Percentiles rank a stretch among this genome's conserved stretches.
Conservation (phyloP, 768 basidiomycete species). For the Lactifluus volemus region DNA sequence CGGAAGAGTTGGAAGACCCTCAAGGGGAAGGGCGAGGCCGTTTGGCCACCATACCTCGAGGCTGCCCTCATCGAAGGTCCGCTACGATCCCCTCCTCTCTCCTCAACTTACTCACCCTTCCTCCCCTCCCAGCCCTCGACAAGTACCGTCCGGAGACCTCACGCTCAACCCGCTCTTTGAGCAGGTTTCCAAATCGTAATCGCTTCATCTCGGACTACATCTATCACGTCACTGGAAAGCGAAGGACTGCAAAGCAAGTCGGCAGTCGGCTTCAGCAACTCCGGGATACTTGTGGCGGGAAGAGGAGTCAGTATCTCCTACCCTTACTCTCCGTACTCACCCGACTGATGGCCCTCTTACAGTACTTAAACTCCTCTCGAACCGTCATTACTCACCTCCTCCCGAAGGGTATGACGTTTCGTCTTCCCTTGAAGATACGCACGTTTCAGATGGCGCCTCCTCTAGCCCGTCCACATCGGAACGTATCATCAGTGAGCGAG, state of each 20-base stretch:
- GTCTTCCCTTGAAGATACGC: slow-evolving; percentile 13
- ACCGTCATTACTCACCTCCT: slow-evolving; percentile 14
- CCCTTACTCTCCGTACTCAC: slow-evolving; percentile 6
- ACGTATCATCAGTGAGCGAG: slow-evolving; percentile 12
- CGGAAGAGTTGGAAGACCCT: slow-evolving; percentile 73
- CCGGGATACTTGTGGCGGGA: slow-evolving; percentile 64
- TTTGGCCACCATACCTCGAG: slow-evolving; percentile 76
- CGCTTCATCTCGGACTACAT: slow-evolving; percentile 77
- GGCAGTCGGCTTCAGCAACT: slow-evolving; percentile 75
- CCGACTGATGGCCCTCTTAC: neutral
- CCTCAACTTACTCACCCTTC: neutral
- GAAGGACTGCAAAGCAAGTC: slow-evolving; percentile 69
- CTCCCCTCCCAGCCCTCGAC: slow-evolving; percentile 43
- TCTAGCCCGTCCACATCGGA: slow-evolving; percentile 13
- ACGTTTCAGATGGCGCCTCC: slow-evolving; percentile 13
- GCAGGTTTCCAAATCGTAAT: slow-evolving; percentile 72
- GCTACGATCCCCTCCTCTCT: slow-evolving; percentile 4
- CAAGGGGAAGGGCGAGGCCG: slow-evolving; percentile 57
- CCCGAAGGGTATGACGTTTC: slow-evolving; percentile 7
- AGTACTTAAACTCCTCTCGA: slow-evolving; percentile 22
- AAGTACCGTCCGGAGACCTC: slow-evolving; percentile 66
- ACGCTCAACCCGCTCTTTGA: slow-evolving; percentile 61
- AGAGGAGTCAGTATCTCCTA: slow-evolving; percentile 46
- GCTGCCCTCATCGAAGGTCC: slow-evolving; percentile 68
- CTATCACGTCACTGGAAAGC: slow-evolving; percentile 55